Evolutionary conservation across 129 eudicot species (phyloP).

Genomic region (Sambucus nigra): DNA sequence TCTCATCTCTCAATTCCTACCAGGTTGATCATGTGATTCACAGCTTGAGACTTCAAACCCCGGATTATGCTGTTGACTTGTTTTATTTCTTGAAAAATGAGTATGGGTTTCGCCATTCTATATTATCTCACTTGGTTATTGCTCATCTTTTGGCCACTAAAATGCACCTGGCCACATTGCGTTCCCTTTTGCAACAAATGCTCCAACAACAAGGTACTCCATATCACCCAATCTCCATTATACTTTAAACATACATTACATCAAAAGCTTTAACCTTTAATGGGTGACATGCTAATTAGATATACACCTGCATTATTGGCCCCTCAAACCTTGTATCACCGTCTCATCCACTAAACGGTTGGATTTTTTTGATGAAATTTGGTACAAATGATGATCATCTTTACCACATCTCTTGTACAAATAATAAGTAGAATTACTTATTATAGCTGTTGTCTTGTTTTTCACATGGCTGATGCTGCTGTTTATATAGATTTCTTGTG

Average conservation of each 20-base stretch:
- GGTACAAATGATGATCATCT: no score
- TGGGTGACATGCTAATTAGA: no score
- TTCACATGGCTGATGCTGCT: slow-evolving; percentile 14
- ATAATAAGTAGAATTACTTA: no score
- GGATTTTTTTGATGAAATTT: no score
- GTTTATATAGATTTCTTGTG: slow-evolving; percentile 21
- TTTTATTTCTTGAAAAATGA: slow-evolving; percentile 45
- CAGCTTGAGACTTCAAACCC: slow-evolving; percentile 11
- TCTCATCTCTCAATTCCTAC: slow-evolving; percentile 17
- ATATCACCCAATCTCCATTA: no score
- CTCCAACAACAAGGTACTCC: slow-evolving; percentile 52
- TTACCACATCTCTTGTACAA: no score
- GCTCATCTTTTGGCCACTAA: slow-evolving; percentile 62
- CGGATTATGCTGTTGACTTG: slow-evolving; percentile 39
- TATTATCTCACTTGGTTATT: slow-evolving; percentile 25
- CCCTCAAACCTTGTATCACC: no score
- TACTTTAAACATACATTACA: no score
- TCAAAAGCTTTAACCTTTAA: no score
- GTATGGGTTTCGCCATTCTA: slow-evolving; percentile 47
- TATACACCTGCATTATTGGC: no score
- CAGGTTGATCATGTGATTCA: slow-evolving; percentile 37
- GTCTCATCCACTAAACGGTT: no score
- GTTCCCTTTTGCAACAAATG: slow-evolving; percentile 28
- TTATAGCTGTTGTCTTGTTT: background rate
- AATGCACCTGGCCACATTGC: slow-evolving; percentile 26